Conservation (phyloP, 2,329 filamentous ascomycete species). For the Fusarium hainanense region DNA sequence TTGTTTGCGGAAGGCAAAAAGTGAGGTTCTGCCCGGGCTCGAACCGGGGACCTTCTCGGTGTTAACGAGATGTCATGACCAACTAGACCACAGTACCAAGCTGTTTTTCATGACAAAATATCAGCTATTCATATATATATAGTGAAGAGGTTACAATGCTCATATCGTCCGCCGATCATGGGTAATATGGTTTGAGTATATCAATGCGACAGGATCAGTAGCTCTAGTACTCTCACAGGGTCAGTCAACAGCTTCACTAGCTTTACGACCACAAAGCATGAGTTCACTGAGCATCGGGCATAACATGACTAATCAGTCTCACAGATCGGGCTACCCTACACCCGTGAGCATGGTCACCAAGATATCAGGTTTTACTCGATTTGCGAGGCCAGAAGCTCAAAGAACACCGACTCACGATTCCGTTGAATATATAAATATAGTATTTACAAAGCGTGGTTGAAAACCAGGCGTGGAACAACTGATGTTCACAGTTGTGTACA, state of each 20-base stretch:
- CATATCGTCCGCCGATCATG: too few relatives aligned
- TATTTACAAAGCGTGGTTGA: too few relatives aligned
- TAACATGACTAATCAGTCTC: background rate
- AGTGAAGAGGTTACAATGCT: rapidly evolving
- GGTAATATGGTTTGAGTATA: background rate
- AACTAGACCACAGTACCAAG: background rate
- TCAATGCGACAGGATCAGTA: background rate
- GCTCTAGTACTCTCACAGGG: rapidly evolving
- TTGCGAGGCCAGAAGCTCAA: too few relatives aligned
- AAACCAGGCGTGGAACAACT: too few relatives aligned
- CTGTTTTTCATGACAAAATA: background rate
- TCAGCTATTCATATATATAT: rapidly evolving
- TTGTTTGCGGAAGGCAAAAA: rapidly evolving
- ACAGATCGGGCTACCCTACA: too few relatives aligned
- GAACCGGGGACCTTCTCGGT: background rate
- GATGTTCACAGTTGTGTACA: too few relatives aligned
- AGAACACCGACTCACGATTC: too few relatives aligned
- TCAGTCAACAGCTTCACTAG: too few relatives aligned
- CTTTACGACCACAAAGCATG: background rate
- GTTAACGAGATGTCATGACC: background rate
- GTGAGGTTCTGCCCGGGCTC: background rate
- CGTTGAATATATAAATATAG: too few relatives aligned
- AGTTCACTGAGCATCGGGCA: background rate
- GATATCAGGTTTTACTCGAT: too few relatives aligned
- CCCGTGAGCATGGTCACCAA: too few relatives aligned